These are phyloP conservation scores for Glarea lozoyensis DNA, from an alignment of 495 filamentous ascomycete species.

Conservation along the genomic window DNA sequence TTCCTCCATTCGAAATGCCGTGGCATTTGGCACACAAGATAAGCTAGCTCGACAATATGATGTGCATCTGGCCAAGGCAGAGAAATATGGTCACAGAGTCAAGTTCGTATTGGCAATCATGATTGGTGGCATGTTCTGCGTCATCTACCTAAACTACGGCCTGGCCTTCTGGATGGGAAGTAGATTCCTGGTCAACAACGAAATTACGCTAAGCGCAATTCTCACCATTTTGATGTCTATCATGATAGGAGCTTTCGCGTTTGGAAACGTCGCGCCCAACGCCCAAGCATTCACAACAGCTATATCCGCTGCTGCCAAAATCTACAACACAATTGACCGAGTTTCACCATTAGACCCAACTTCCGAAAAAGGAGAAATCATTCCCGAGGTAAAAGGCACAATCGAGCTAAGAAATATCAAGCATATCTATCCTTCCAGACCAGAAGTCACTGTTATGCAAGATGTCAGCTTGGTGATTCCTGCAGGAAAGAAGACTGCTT, in stretches of 20 bases:
- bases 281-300: conserved; percentile 74
- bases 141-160: conserved; percentile 83
- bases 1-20: conserved; percentile 86
- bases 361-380: conserved; percentile 56
- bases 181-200: conserved; percentile 59
- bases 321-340: conserved; percentile 87
- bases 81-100: conserved; percentile 67
- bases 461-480: conserved; percentile 69
- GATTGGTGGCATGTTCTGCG: conserved; percentile 71
- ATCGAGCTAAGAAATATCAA: conserved; percentile 79
- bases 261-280: conserved; percentile 85
- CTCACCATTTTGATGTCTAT: conserved; percentile 82
- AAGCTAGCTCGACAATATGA: conserved; percentile 83
- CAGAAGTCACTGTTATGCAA: conserved; percentile 80
- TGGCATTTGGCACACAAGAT: conserved; percentile 86
- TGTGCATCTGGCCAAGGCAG: conserved; percentile 57
- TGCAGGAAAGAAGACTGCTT: conserved; percentile 77
- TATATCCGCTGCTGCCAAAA: conserved; percentile 78
- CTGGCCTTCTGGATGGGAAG: conserved; percentile 95
- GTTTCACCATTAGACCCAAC: conserved; percentile 79
- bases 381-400: conserved; percentile 63
- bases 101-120: conserved; percentile 63
- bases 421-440: conserved; percentile 88
- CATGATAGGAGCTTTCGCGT: conserved; percentile 83
- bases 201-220: conserved; percentile 36